Conservation (phyloP, 2,329 filamentous ascomycete species). For the Botrytis fragariae region DNA sequence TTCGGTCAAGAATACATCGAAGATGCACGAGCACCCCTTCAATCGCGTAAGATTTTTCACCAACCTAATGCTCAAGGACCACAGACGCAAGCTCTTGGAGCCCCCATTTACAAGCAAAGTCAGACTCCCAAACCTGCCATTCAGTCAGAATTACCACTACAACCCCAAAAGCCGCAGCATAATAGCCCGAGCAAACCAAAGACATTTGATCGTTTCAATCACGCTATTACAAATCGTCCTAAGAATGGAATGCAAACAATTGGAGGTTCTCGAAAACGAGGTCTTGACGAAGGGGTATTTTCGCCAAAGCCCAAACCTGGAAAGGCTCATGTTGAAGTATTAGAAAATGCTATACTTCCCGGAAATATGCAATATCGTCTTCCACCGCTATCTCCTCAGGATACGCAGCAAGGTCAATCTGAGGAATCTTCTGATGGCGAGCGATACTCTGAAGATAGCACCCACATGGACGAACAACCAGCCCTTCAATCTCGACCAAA, state of each 20-base stretch:
- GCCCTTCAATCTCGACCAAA: slow-evolving; percentile 14
- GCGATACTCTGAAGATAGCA: slow-evolving; percentile 9
- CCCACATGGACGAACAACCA: neutral
- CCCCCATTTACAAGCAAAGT: slow-evolving; percentile 1
- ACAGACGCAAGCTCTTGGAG: neutral
- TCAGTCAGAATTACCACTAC: neutral
- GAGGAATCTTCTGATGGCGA: slow-evolving; percentile 7
- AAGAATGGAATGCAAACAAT: neutral
- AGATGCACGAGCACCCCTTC: neutral
- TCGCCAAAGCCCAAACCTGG: neutral
- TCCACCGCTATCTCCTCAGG: neutral
- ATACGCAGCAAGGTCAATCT: neutral
- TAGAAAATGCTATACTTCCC: neutral
- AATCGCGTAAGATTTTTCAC: neutral
- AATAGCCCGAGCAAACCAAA: slow-evolving; percentile 3
- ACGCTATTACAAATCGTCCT: slow-evolving; percentile 1
- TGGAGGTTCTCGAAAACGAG: slow-evolving; percentile 11
- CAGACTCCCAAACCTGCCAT: neutral
- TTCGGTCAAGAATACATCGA: neutral
- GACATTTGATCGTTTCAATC: slow-evolving; percentile 12
- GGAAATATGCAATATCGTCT: neutral
- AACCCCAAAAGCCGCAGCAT: neutral
- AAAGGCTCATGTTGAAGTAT: slow-evolving; percentile 1
- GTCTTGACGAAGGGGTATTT: neutral
- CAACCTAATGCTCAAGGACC: slow-evolving; percentile 1